Conservation (phyloP, 1,284 basidiomycete genomes). For the Sphaerobolus stellatus region DNA sequence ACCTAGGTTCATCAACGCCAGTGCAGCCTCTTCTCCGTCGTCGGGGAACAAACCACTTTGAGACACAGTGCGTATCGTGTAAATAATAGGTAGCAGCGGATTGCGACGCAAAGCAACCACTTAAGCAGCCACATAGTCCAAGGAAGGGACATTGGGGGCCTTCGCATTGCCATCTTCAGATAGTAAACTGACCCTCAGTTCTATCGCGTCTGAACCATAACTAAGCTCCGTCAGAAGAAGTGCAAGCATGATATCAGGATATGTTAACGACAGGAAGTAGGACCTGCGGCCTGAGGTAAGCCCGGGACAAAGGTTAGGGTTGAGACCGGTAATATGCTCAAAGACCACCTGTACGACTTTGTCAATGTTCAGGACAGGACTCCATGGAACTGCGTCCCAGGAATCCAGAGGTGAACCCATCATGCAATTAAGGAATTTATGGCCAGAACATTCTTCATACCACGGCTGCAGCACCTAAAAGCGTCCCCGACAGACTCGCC, state of each 20-base stretch:
- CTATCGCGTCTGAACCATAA: conserved; percentile 89
- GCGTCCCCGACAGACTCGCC: conserved; percentile 85
- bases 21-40: conserved; percentile 68
- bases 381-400: conserved; percentile 31
- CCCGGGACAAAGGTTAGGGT: conserved; percentile 65
- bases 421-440: conserved; percentile 76
- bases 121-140: conserved; percentile 79
- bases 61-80: conserved; percentile 83
- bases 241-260: conserved; percentile 80
- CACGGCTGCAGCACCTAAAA: conserved; percentile 82
- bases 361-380: conserved; percentile 21
- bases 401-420: conserved; percentile 47
- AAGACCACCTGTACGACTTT: conserved; percentile 58
- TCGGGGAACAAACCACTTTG: conserved; percentile 96
- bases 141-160: conserved; percentile 64
- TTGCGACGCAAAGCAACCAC: conserved; percentile 77
- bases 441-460: conserved; percentile 83
- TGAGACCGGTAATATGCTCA: conserved; percentile 78
- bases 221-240: conserved; percentile 75
- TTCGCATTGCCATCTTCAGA: conserved; percentile 41
- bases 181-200: conserved; percentile 91
- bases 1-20: conserved; percentile 78
- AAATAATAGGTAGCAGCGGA: conserved; percentile 86
- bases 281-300: conserved; percentile 61
- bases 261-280: conserved; percentile 92